These are phyloP conservation scores for Russula virescens DNA, from an alignment of 768 basidiomycete species.

Conservation along the genomic window DNA sequence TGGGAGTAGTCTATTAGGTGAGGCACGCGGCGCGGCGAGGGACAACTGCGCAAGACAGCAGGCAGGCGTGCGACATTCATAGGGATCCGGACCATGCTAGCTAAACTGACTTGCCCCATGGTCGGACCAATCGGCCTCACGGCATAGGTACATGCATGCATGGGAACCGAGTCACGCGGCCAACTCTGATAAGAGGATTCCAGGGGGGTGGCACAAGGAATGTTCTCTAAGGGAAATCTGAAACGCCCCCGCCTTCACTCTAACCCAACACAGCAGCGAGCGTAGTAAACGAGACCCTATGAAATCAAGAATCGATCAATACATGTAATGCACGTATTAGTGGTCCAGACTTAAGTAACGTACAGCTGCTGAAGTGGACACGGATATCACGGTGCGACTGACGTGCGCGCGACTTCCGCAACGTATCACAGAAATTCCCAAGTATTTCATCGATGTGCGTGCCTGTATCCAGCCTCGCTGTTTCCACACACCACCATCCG, in stretches of 20 bases:
- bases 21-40: not conserved
- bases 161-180: too few species aligned
- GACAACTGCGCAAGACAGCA: not conserved
- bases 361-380: not conserved
- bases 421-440: not conserved
- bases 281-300: not conserved
- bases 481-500: not conserved
- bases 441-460: not conserved
- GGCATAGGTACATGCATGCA: not conserved
- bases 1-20: not conserved
- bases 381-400: not conserved
- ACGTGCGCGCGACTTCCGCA: not conserved
- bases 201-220: not conserved
- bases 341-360: not conserved
- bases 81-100: not conserved
- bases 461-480: not conserved
- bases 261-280: not conserved
- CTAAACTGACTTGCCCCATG: not conserved
- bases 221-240: too few species aligned
- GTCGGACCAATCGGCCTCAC: not conserved
- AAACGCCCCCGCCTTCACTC: not conserved
- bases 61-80: too few species aligned
- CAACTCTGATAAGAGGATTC: not conserved
- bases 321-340: not conserved
- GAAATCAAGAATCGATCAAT: too few species aligned